Conservation (phyloP, 129 eudicot genomes). For the Chrysanthemum makinoi region DNA sequence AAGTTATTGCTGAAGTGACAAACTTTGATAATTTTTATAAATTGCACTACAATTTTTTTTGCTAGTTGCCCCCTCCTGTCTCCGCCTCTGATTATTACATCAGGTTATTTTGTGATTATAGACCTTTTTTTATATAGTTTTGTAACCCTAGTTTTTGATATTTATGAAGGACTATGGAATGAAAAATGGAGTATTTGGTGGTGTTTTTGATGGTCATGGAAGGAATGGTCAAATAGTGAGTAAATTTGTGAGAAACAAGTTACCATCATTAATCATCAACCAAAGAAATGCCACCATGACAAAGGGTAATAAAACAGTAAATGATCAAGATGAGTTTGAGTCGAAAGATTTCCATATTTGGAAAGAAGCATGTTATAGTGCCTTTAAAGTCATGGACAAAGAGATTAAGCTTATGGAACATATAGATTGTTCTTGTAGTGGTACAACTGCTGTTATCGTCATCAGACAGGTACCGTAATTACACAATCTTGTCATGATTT, state of each 20-base stretch:
- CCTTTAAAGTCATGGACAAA: conserved; percentile 74
- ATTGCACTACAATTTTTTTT: too few relatives aligned
- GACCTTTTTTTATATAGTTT: too few relatives aligned
- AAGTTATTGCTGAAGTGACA: too few relatives aligned
- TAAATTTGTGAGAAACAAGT: conserved; percentile 55
- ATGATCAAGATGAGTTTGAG: conserved; percentile 27
- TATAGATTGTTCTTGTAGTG: conserved; percentile 69
- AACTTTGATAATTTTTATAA: too few relatives aligned
- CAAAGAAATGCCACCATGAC: conserved; percentile 45
- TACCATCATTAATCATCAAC: conserved; percentile 68
- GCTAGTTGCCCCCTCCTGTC: too few relatives aligned
- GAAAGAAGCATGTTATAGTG: conserved; percentile 63
- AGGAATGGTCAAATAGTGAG: conserved; percentile 70
- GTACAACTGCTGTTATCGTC: conserved; percentile 80
- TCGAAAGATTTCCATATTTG: conserved; percentile 45
- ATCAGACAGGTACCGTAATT: conserved; percentile 58
- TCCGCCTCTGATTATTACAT: too few relatives aligned
- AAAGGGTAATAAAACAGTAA: conserved; percentile 34
- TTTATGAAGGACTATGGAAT: conserved; percentile 77
- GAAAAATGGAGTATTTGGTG: conserved; percentile 64
- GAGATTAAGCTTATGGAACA: conserved; percentile 62
- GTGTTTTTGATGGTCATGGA: conserved; percentile 94
- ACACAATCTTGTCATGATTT: not conserved
- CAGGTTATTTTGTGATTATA: too few relatives aligned
- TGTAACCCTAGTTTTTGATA: too few relatives aligned